Percentiles rank a stretch among this genome's conserved stretches.
Conservation (phyloP, 345 rosid species). For the Salix dunnii region DNA sequence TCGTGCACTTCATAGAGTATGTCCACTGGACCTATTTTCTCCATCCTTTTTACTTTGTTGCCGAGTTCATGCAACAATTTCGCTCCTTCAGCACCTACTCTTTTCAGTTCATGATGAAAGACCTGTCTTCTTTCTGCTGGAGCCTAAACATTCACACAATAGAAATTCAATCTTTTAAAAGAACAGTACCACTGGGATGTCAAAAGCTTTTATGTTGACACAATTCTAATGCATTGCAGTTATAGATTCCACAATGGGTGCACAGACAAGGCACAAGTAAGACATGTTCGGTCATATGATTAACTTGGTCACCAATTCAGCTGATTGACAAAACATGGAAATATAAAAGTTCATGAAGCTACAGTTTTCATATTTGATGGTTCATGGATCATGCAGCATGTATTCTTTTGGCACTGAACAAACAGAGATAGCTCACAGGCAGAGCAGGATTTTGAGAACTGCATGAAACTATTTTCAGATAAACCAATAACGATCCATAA, state of each 20-base stretch:
- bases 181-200: background rate
- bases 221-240: too few relatives aligned
- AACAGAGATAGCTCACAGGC: background rate
- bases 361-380: background rate
- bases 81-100: conserved; percentile 71
- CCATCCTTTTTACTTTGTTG: conserved; percentile 73
- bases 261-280: background rate
- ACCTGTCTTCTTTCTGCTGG: conserved; percentile 74
- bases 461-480: background rate
- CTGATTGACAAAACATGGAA: too few relatives aligned
- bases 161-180: background rate
- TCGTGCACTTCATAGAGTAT: conserved; percentile 60
- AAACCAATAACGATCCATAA: background rate
- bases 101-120: conserved; percentile 57
- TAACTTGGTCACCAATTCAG: too few relatives aligned
- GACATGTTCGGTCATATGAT: too few relatives aligned
- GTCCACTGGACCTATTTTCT: conserved; percentile 60
- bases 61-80: conserved; percentile 71
- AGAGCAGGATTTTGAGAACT: background rate
- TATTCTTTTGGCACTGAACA: too few relatives aligned
- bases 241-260: background rate
- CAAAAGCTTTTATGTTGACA: background rate
- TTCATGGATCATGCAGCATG: background rate
- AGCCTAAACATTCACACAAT: conserved; percentile 45
- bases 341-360: background rate